Conservation (phyloP, 2,329 filamentous ascomycete species). For the Fusarium sterilihyphosum region DNA sequence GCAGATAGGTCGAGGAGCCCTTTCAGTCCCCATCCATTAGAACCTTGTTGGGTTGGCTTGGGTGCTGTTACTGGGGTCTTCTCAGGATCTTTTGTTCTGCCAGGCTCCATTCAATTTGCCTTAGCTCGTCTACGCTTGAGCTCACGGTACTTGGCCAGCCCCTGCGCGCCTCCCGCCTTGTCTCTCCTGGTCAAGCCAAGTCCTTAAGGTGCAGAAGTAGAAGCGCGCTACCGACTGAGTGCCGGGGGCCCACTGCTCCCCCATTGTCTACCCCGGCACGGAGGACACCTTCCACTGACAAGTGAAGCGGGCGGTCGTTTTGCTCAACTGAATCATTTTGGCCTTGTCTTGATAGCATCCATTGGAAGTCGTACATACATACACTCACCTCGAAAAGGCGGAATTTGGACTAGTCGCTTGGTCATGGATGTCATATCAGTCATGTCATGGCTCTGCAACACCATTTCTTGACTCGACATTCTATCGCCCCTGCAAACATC, state of each 20-base stretch:
- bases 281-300: slow-evolving; percentile 4
- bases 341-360: slow-evolving; percentile 6
- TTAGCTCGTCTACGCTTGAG: slow-evolving; percentile 12
- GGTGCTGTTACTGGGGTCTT: slow-evolving; percentile 2
- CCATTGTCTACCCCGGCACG: slow-evolving; percentile 23
- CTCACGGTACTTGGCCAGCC: slow-evolving; percentile 35
- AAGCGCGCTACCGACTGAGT: slow-evolving; percentile 39
- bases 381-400: background rate
- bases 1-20: background rate
- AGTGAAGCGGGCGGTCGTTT: slow-evolving; percentile 18
- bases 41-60: slow-evolving; percentile 20
- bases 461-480: slow-evolving; percentile 15
- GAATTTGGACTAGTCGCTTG: slow-evolving; percentile 1
- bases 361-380: slow-evolving; percentile 5
- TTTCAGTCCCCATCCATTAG: slow-evolving; percentile 10
- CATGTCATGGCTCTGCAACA: slow-evolving; percentile 7
- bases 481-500: slow-evolving; percentile 9
- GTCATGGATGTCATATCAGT: slow-evolving; percentile 20
- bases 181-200: slow-evolving; percentile 20
- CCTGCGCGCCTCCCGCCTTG: slow-evolving; percentile 35
- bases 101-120: slow-evolving; percentile 27
- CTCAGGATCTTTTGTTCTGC: slow-evolving; percentile 32
- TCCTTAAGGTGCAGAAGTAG: slow-evolving; percentile 24
- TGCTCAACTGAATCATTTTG: slow-evolving; percentile 24
- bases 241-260: slow-evolving; percentile 34